Evolutionary conservation across 116 monocot genomes (phyloP).

Genomic region (Iris pallida): DNA sequence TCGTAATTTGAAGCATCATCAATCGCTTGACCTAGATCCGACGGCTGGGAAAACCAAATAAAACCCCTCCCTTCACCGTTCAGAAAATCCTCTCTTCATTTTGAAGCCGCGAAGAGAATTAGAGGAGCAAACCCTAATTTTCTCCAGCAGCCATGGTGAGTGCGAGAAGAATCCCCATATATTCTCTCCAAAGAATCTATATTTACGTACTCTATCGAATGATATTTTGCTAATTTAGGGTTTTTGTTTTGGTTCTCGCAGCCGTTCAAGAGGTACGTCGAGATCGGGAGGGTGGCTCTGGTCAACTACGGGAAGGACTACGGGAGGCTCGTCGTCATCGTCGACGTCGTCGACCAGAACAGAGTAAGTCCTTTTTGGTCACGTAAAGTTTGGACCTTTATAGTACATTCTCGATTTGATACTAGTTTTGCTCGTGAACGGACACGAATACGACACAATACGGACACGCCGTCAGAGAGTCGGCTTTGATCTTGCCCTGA

Average conservation of each 20-base stretch:
- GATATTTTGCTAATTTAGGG: not conserved
- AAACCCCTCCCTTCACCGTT: not conserved
- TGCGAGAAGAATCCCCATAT: not conserved
- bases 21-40: no score
- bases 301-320: constrained; percentile 44
- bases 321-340: constrained; percentile 36
- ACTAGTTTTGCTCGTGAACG: not conserved
- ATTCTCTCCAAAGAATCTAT: not conserved
- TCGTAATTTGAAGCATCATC: no score
- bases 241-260: not conserved
- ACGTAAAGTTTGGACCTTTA: not conserved
- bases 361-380: constrained; percentile 13
- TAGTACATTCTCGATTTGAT: not conserved
- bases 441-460: no score
- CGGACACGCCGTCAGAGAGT: no score
- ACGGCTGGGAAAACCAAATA: no score
- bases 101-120: not conserved
- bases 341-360: constrained; percentile 35
- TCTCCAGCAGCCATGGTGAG: not conserved
- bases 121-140: not conserved
- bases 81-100: not conserved
- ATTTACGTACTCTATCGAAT: not conserved
- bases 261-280: constrained; percentile 37
- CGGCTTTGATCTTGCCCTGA: not conserved
- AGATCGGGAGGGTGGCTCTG: constrained; percentile 39